Evolutionary conservation across 768 basidiomycete species (phyloP), one percentile per base, ranked within the genome.

Genomic region (Tremella fuciformis): DNA sequence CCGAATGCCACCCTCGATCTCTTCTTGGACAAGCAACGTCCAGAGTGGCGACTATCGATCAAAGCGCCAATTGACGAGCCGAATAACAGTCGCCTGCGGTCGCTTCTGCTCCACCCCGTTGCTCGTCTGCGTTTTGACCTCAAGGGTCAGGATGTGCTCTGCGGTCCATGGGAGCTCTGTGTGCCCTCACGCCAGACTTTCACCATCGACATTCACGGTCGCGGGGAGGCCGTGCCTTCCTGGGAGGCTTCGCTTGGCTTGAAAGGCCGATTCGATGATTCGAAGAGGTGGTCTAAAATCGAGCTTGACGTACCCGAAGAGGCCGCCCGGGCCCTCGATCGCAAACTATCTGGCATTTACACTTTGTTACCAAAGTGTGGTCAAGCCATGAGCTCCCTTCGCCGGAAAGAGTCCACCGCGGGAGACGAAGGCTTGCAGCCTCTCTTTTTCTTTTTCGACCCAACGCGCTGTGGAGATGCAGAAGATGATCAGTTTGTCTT

Each of bases 171-270:
- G 91, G 83, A 89, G 66, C 83, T 93, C 56, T 88, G 87, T 16
- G 76, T 96, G 8, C 91, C 91, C 6, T 77, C 79, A 52, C 73
- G 78, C 1, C 82, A 81, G 1, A 77, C 81, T 0, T 80, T 91
- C 58, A 64, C 80, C 1, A 71, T 96, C 62, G 82, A 80, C 13
- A 81, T 96, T 37, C 77, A 84, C 19, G 74, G 72, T 25, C 55
- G 46, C 53, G 88, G 85, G 21, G 84, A 87, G 26, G 80, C 83
- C 7, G 87, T 91, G 0, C 87, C 88, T 9, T 85, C 87, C 4
- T 97, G 92, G 91, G 86, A 90, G 68, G 83, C 85, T 16, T 83
- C 85, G 24, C 81, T 97, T 25, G 92, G 91, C 6, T 79, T 96
- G 21, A 83, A 80, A 8, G 83, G 84, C 9, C 82, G 85, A 42